Evolutionary conservation across 2,329 filamentous ascomycete species (phyloP).

Genomic region (Neophaeococcomyces aloes): DNA sequence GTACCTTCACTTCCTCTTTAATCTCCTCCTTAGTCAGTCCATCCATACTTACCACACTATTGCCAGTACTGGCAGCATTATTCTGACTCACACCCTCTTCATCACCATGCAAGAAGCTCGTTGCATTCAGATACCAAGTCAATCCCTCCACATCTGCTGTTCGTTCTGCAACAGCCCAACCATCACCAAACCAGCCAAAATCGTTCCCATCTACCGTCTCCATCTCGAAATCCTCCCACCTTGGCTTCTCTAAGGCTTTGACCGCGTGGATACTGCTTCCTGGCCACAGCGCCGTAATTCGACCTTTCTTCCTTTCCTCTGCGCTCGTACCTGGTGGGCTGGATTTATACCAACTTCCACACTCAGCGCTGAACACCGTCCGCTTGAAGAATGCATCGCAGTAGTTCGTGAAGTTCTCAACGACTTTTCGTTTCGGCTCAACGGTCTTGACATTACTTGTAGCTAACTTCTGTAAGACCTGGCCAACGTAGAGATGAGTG

Average conservation of each 20-base stretch:
- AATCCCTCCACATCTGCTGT: constrained; percentile 13
- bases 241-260: constrained; percentile 27
- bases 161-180: constrained; percentile 28
- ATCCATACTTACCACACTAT: no score
- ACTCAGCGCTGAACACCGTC: constrained; percentile 26
- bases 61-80: no score
- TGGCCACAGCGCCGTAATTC: constrained; percentile 35
- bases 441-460: constrained; percentile 39
- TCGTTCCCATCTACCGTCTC: constrained; percentile 34
- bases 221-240: constrained; percentile 40
- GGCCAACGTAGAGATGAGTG: constrained; percentile 26
- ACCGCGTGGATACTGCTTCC: constrained; percentile 32
- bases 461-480: constrained; percentile 39
- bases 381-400: constrained; percentile 38
- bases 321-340: constrained; percentile 25
- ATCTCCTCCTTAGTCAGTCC: no score
- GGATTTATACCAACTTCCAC: constrained; percentile 43
- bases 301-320: constrained; percentile 24
- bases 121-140: constrained; percentile 20
- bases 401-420: constrained; percentile 41
- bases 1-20: no score
- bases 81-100: no score
- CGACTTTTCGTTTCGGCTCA: constrained; percentile 34
- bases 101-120: constrained; percentile 14
- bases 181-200: constrained; percentile 42